Base-by-base conservation (phyloP, 257 asterid genomes). In the Salvia miltiorrhiza region DNA sequence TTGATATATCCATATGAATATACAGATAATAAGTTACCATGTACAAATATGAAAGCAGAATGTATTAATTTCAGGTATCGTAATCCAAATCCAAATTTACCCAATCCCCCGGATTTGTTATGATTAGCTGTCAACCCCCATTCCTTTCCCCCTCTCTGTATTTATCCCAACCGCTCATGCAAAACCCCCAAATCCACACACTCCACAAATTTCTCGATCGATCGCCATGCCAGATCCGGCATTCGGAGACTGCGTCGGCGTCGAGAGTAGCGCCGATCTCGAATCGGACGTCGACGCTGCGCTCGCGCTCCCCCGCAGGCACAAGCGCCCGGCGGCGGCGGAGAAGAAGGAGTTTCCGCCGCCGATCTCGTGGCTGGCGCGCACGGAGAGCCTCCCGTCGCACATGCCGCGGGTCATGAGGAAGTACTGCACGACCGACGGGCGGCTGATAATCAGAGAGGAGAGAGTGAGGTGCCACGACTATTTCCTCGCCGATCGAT, bases 371-470 rank as follows among this genome's bases (percentile, higher is more conserved):
- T 76, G 73, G 75, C 77, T 84, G 43, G 81, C 68, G 13, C 66
- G 77, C 16, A 80, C 82, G 0, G 88, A 49, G 16, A 75, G 76
- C 33, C 78, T 65, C 4, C 78, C 77, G 1, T 72, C 86, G 2
- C 82, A 78, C 49, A 59, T 86, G 84, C 95, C 96, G 55, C 80
- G 93, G 92, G 82, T 82, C 68, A 74, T 87, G 96, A 78, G 55
- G 69, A 83, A 73, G 60, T 73, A 82, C 69, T 63, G 63, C 60
- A 74, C 86, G 0, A 35, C 54, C 32, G 98, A 90, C 32, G 98
- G 97, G 0, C 28, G 97, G 62, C 32, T 92, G 75, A 63, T 92
- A 0, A 88, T 92, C 57, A 78, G 6, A 11, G 88, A 84, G 50
- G 96, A 89, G 81, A 89, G 67, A 33, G 80, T 81, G 55, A 57